These are phyloP conservation scores for Picea abies DNA, from an alignment of 83 land plant genomes.

Conservation along the genomic window DNA sequence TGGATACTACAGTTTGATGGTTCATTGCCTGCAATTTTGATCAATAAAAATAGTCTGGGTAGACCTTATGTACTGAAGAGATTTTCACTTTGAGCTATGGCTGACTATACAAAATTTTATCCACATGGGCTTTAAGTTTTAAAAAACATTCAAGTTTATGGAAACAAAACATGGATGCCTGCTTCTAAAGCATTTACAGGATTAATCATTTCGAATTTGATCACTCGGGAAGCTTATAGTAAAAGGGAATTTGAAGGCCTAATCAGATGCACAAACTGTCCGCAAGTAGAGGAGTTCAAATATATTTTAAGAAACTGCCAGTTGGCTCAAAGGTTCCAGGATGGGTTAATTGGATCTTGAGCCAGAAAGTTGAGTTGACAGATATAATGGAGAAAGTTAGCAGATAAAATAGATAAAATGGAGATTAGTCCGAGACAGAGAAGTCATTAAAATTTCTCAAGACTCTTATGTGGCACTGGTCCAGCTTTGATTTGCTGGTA, in stretches of 20 bases:
- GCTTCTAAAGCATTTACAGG: background rate
- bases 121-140: background rate
- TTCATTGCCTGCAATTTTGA: background rate
- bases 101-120: background rate
- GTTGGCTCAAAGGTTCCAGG: too few relatives aligned
- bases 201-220: background rate
- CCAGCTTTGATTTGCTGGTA: too few relatives aligned
- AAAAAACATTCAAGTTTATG: background rate
- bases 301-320: too few relatives aligned
- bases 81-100: slow-evolving; percentile 5
- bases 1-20: background rate
- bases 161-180: background rate
- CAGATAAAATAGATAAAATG: too few relatives aligned
- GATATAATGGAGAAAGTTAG: too few relatives aligned
- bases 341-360: too few relatives aligned
- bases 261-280: too few relatives aligned
- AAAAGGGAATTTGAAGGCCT: background rate
- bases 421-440: too few relatives aligned
- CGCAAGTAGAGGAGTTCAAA: too few relatives aligned
- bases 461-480: too few relatives aligned
- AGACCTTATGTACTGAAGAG: background rate
- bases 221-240: background rate
- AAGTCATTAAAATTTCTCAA: too few relatives aligned
- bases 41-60: background rate
- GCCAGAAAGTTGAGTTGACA: too few relatives aligned